Evolutionary conservation across 78 protist genomes (phyloP).

Genomic region (Chrysochromulina parva): DNA sequence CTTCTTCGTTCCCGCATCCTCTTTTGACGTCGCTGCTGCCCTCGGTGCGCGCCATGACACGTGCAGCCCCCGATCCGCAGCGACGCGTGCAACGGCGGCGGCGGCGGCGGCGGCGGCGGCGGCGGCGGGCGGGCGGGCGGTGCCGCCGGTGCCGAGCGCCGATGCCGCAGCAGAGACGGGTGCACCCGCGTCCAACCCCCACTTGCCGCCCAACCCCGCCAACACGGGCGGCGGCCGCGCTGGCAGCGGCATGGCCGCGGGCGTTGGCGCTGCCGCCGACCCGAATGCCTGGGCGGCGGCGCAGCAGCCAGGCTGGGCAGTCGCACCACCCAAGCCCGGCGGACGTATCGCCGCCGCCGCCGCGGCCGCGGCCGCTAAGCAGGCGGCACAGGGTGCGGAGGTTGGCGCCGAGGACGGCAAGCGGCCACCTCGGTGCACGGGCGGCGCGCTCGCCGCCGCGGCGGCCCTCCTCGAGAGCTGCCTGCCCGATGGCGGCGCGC

Average conservation of each 20-base stretch:
- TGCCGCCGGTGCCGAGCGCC: no score
- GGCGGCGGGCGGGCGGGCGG: no score
- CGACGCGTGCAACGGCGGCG: no score
- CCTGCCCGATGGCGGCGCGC: background rate
- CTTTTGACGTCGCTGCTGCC: background rate
- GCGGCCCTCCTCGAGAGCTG: background rate
- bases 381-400: background rate
- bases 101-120: no score
- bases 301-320: background rate
- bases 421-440: background rate
- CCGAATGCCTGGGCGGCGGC: no score
- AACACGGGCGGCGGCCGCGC: no score
- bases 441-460: background rate
- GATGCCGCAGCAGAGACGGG: no score
- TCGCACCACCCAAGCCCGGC: no score
- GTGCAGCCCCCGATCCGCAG: background rate
- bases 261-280: no score
- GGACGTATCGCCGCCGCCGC: background rate
- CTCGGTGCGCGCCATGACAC: background rate
- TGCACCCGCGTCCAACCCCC: no score
- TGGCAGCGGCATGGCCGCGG: no score
- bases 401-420: background rate
- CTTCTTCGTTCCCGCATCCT: background rate
- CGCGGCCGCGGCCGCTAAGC: background rate
- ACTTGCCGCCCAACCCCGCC: no score